phyloP scores from a whole-genome alignment of 495 filamentous ascomycete species.

The Chaetomium fimeti region DNA sequence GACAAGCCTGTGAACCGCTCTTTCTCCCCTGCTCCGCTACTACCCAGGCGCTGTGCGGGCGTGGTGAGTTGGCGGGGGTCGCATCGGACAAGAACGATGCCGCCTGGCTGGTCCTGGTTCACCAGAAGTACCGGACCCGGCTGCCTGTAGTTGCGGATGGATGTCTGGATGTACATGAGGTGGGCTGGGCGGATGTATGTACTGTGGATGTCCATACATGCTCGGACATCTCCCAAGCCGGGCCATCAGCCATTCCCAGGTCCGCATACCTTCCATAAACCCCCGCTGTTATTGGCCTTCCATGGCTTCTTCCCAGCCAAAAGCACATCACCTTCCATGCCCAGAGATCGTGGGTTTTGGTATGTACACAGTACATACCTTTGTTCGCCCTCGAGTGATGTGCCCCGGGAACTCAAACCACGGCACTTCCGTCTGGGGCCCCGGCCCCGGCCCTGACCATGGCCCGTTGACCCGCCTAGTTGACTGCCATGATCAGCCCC shows the following conservation, averaged over 20 bases:
- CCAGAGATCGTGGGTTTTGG: neutral
- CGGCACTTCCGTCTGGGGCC: slow-evolving; percentile 24
- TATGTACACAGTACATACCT: too few relatives aligned
- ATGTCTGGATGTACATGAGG: neutral
- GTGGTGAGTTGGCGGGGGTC: slow-evolving; percentile 20
- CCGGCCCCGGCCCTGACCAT: slow-evolving; percentile 27
- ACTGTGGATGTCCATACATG: too few relatives aligned
- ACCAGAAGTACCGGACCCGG: neutral
- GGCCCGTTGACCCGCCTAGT: slow-evolving; percentile 35
- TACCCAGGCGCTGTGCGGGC: neutral
- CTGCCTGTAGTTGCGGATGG: neutral
- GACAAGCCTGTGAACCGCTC: neutral
- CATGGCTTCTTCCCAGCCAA: slow-evolving; percentile 31
- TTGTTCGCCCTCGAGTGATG: slow-evolving; percentile 14
- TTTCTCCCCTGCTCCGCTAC: neutral
- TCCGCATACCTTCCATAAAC: slow-evolving; percentile 8
- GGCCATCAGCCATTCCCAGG: too few relatives aligned
- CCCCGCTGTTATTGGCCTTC: slow-evolving; percentile 26
- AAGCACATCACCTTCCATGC: slow-evolving; percentile 25
- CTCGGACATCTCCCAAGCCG: too few relatives aligned
- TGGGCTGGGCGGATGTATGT: too few relatives aligned
- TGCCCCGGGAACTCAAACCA: slow-evolving; percentile 20
- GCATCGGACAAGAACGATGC: slow-evolving; percentile 10
- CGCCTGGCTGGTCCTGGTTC: slow-evolving; percentile 15
- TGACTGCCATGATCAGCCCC: slow-evolving; percentile 34